Evolutionary conservation across 768 basidiomycete species (phyloP), one percentile per base, ranked within the genome.

Genomic region (Imleria badia): DNA sequence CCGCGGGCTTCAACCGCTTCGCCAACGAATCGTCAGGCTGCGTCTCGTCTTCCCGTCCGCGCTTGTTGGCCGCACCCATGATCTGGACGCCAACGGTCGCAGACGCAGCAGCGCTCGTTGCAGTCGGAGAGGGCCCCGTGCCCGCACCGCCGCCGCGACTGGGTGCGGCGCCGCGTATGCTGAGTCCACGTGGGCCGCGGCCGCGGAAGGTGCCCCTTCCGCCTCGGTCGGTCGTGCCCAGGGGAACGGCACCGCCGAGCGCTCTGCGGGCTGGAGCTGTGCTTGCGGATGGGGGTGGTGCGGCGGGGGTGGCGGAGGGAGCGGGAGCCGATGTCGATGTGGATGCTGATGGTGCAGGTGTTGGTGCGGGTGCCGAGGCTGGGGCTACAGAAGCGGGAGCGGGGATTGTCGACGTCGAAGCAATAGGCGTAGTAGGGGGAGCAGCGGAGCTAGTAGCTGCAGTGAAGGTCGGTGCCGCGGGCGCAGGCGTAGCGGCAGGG

Each of bases 1-100:
- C 80, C 3, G 82, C 80, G 45, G 82, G 82, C 64, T 86, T 88
- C 48, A 86, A 56, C 41, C 87, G 81, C 64, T 89, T 89, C 0
- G 81, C 84, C 31, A 88, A 72, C 11, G 85, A 80, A 61, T 84
- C 83, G 19, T 84, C 84, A 0, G n/a, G 66, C 20, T 20, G 63
- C 23, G 71, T 66, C 12, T 73, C 75, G 30, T 84, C 83, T 58
- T 89, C 87, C 39, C 86, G 77, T 33, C 81, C 77, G 26, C 87
- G 80, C 60, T 89, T 89, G 31, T 61, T 72, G 15, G 85, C 84
- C 6, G 86, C 86, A 33, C 86, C 86, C 61, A 82, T 78, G 42
- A 87, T 86, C 14, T 80, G 79, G 38, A 85, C 73, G 10, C 78
- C 79, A 8, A 70, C 71, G 13, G 73, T 61, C 35, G 75, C 45